phyloP scores from a whole-genome alignment of 176 grass and related monocot genomes.

The Chloris gayana region DNA sequence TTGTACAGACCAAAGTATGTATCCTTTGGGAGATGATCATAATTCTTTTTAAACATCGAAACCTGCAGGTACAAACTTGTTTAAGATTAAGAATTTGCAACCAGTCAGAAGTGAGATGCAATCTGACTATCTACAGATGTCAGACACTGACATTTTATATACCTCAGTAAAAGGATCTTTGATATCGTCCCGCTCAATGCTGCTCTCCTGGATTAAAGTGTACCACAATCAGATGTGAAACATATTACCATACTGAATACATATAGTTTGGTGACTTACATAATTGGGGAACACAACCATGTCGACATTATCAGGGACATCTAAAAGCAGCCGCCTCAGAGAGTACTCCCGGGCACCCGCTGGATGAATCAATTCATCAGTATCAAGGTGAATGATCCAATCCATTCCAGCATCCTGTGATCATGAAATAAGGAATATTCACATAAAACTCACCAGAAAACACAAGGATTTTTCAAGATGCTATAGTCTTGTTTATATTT shows the following conservation, averaged over 20 bases:
- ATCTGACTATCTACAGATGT: not conserved
- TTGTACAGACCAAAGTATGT: constrained; percentile 99
- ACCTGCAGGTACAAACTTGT: constrained; percentile 47
- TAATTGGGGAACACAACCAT: constrained; percentile 99
- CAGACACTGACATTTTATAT: constrained; percentile 17
- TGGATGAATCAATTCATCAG: constrained; percentile 94
- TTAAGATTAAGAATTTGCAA: constrained; percentile 14
- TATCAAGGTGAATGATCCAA: constrained; percentile 99
- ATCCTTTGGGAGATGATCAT: constrained; percentile 99
- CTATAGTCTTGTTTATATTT: no score
- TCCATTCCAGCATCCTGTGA: constrained; percentile 81
- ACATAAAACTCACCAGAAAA: constrained; percentile 27
- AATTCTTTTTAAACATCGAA: constrained; percentile 99
- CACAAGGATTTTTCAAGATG: constrained; percentile 14
- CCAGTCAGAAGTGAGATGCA: not conserved
- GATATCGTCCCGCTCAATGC: constrained; percentile 90
- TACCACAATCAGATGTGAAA: constrained; percentile 44
- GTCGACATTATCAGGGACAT: constrained; percentile 94
- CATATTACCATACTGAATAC: constrained; percentile 29
- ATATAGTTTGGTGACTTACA: constrained; percentile 55
- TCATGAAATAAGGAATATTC: constrained; percentile 27
- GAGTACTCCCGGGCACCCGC: constrained; percentile 89
- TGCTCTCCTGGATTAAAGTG: constrained; percentile 73
- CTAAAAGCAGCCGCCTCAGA: constrained; percentile 85
- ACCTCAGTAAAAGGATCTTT: constrained; percentile 99